Percentiles rank a stretch among this genome's conserved stretches.
Conservation (phyloP, 1,284 basidiomycete species). For the Mycosarcoma mackinlayi region DNA sequence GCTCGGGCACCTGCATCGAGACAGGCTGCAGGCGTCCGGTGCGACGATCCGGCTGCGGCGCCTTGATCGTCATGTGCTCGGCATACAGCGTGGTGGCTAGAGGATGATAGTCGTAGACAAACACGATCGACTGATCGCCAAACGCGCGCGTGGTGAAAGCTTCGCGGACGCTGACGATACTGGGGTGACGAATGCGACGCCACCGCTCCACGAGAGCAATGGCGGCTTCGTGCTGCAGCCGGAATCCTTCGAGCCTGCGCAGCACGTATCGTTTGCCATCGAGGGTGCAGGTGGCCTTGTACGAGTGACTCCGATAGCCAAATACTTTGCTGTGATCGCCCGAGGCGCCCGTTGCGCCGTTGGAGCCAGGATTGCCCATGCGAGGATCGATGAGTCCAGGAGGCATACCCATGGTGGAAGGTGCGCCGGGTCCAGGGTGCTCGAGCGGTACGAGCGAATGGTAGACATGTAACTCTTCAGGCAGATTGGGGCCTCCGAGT, state of each 20-base stretch:
- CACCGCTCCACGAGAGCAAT: slow-evolving; percentile 87
- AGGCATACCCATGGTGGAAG: slow-evolving; percentile 36
- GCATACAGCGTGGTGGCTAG: slow-evolving; percentile 85
- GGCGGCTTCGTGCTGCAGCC: slow-evolving; percentile 77
- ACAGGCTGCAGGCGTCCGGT: slow-evolving; percentile 63
- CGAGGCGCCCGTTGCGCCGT: slow-evolving; percentile 52
- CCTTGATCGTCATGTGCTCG: slow-evolving; percentile 71
- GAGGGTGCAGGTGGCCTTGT: slow-evolving; percentile 81
- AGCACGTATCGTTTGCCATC: slow-evolving; percentile 85
- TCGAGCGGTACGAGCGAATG: slow-evolving; percentile 87
- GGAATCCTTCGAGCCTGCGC: slow-evolving; percentile 87
- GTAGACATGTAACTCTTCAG: slow-evolving; percentile 89
- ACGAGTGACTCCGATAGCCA: slow-evolving; percentile 77
- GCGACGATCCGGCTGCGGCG: slow-evolving; percentile 67
- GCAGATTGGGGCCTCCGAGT: slow-evolving; percentile 74
- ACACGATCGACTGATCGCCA: slow-evolving; percentile 84
- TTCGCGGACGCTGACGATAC: slow-evolving; percentile 85
- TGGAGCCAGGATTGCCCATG: slow-evolving; percentile 51
- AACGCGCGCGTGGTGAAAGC: slow-evolving; percentile 96
- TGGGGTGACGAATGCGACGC: slow-evolving; percentile 86
- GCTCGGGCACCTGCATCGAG: slow-evolving; percentile 75
- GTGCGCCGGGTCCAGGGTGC: slow-evolving; percentile 49
- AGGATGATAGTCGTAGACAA: slow-evolving; percentile 92
- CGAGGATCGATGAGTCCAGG: slow-evolving; percentile 54
- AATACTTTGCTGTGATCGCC: slow-evolving; percentile 70